Evolutionary conservation across 169 alveolate species (phyloP).

Genomic region (Cyclospora cayetanensis): DNA sequence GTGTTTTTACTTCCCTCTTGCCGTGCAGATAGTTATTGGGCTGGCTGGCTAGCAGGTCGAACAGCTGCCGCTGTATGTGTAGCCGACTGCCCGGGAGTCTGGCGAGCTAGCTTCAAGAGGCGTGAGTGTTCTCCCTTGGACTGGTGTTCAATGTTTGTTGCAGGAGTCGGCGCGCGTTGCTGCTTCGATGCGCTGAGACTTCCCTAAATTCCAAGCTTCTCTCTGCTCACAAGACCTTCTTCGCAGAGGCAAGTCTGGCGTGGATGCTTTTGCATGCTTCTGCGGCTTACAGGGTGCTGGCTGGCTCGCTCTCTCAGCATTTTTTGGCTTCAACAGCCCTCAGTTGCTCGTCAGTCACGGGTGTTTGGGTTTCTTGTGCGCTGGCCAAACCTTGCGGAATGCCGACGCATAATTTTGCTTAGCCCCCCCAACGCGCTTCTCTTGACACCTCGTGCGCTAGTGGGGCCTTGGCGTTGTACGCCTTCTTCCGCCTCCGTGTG

Average conservation of each 20-base stretch:
- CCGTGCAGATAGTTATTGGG: background rate
- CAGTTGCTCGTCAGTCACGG: background rate
- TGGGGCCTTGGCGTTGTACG: background rate
- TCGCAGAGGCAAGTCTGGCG: slow-evolving; percentile 82
- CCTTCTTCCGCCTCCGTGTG: background rate
- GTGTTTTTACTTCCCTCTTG: too few species aligned
- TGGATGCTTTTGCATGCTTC: background rate
- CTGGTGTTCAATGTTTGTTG: background rate
- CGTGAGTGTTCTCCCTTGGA: too few species aligned
- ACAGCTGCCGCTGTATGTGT: too few species aligned
- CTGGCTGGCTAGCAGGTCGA: background rate
- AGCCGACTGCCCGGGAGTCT: background rate
- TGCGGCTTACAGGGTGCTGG: background rate
- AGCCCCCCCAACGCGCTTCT: background rate
- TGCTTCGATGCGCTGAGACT: slow-evolving; percentile 98
- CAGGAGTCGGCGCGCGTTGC: slow-evolving; percentile 85
- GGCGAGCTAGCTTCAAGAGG: slow-evolving; percentile 17
- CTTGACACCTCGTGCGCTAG: background rate
- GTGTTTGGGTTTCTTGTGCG: background rate
- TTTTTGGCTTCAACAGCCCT: background rate
- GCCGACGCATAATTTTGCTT: background rate
- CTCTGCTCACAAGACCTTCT: slow-evolving; percentile 93
- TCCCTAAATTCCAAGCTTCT: slow-evolving; percentile 96
- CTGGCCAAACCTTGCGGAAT: background rate
- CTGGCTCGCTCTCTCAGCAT: background rate